Evolutionary conservation across 495 filamentous ascomycete species (phyloP).

Genomic region (Penicillium angulare): DNA sequence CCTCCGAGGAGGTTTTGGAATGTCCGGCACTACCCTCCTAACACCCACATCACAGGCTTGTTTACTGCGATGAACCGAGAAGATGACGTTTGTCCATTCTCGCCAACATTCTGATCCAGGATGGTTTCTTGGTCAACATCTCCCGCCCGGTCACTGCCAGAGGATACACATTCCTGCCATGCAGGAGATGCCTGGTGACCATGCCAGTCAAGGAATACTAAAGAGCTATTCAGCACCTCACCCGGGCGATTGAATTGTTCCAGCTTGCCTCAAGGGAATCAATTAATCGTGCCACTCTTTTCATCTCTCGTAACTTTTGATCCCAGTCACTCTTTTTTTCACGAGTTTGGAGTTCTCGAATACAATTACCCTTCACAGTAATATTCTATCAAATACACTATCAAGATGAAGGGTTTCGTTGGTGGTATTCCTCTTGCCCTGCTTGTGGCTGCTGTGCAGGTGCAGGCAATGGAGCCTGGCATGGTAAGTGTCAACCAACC

Average conservation of each 20-base stretch:
- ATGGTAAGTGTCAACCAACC: conserved; percentile 7
- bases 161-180: conserved; percentile 19
- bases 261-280: conserved; percentile 5
- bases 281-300: conserved; percentile 24
- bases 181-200: conserved; percentile 5
- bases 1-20: conserved; percentile 12
- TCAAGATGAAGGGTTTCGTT: conserved; percentile 41
- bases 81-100: conserved; percentile 20
- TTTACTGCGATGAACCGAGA: conserved; percentile 7
- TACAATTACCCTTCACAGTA: conserved; percentile 13
- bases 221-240: conserved; percentile 20
- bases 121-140: neutral
- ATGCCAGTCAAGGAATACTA: conserved; percentile 32
- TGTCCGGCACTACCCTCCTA: conserved; percentile 14
- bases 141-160: neutral
- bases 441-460: conserved; percentile 36
- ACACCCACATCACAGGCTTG: conserved; percentile 7
- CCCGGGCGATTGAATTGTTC: neutral
- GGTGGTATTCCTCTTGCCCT: conserved; percentile 40
- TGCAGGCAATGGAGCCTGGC: conserved; percentile 25
- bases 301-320: conserved; percentile 12
- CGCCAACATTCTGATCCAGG: conserved; percentile 26
- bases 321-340: conserved; percentile 31
- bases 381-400: conserved; percentile 2
- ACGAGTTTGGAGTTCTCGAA: conserved; percentile 4